These are phyloP conservation scores for Paramecium sonneborni DNA, from an alignment of 73 alveolate genomes.

Conservation along the genomic window DNA sequence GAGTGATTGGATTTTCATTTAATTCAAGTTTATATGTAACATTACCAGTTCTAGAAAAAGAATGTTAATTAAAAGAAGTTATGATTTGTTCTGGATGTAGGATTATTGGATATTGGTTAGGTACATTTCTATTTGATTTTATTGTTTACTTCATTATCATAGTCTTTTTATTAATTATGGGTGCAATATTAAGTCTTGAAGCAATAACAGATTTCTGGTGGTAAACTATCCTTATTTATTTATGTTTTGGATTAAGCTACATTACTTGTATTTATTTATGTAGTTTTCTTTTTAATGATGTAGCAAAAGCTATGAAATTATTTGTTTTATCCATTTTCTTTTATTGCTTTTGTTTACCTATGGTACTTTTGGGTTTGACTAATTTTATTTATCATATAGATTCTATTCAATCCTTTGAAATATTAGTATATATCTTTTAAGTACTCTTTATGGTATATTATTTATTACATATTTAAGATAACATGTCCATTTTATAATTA, in stretches of 20 bases:
- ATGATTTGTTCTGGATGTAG: neutral
- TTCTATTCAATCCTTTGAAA: neutral
- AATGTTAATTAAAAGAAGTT: neutral
- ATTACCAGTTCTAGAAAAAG: conserved; percentile 34
- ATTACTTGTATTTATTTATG: neutral
- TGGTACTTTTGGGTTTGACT: neutral
- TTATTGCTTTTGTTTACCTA: conserved; percentile 15
- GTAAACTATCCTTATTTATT: neutral
- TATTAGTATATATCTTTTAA: neutral
- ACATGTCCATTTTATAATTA: conserved; percentile 27
- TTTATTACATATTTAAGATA: neutral
- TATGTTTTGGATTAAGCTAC: conserved; percentile 46
- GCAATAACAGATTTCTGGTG: neutral
- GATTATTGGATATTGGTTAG: conserved; percentile 38
- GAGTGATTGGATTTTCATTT: conserved; percentile 16
- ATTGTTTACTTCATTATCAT: neutral
- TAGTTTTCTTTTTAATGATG: conserved; percentile 5
- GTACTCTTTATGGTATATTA: neutral
- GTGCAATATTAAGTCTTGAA: neutral
- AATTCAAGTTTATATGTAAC: conserved; percentile 43
- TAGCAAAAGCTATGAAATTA: conserved; percentile 3
- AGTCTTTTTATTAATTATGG: neutral
- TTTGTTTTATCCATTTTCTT: neutral
- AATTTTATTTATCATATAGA: neutral
- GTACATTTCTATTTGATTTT: conserved; percentile 30